Evolutionary conservation across 2,329 filamentous ascomycete genomes (phyloP).

Genomic region (Aureobasidium subglaciale): DNA sequence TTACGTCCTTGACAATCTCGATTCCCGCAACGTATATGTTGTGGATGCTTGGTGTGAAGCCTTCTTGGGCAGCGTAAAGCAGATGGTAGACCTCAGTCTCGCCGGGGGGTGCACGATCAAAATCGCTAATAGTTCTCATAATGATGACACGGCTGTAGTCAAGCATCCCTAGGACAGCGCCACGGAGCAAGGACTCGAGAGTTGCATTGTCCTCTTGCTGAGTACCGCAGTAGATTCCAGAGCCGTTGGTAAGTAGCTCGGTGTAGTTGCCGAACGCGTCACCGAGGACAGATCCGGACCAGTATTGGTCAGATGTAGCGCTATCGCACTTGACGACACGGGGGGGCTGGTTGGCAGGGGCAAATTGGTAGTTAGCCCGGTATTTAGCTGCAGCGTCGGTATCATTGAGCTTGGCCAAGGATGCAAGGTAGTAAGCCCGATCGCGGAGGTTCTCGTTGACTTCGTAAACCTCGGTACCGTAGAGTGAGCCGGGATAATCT

Average conservation of each 20-base stretch:
- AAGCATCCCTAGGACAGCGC: constrained; percentile 22
- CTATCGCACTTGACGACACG: constrained; percentile 28
- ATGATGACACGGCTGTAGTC: constrained; percentile 31
- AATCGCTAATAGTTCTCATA: constrained; percentile 52
- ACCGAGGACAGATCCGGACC: constrained; percentile 24
- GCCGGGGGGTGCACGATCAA: constrained; percentile 59
- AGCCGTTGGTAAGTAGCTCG: constrained; percentile 29
- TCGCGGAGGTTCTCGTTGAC: constrained; percentile 28
- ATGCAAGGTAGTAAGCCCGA: constrained; percentile 23
- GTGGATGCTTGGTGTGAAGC: constrained; percentile 53
- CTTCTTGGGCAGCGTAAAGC: constrained; percentile 53
- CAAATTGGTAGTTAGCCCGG: constrained; percentile 25
- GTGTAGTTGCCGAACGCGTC: constrained; percentile 27
- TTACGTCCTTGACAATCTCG: constrained; percentile 56
- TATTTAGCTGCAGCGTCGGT: constrained; percentile 25
- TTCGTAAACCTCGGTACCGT: constrained; percentile 32
- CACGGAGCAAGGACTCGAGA: constrained; percentile 29
- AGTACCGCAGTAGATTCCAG: constrained; percentile 30
- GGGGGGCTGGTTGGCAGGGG: constrained; percentile 23
- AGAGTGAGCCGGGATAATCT: constrained; percentile 23
- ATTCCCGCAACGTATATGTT: constrained; percentile 62
- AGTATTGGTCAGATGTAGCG: constrained; percentile 28
- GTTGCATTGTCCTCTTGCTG: constrained; percentile 33
- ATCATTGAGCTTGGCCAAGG: constrained; percentile 25
- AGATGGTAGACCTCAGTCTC: constrained; percentile 53